These are phyloP conservation scores for Phytophthora colocasiae DNA, from an alignment of 352 stramenopile species.

Conservation along the genomic window DNA sequence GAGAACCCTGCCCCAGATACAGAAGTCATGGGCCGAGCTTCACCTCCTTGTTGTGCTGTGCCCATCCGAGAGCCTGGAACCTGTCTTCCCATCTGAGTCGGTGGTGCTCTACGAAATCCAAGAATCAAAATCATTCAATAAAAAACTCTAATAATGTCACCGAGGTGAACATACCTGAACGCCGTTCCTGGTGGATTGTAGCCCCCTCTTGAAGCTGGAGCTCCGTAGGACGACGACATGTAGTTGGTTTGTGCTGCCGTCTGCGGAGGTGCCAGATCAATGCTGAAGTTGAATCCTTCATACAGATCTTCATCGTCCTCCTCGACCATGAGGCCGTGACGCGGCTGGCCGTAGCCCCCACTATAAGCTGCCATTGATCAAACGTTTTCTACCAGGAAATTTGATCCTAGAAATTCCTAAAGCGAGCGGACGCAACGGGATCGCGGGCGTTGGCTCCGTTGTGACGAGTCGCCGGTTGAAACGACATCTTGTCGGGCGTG, in stretches of 20 bases:
- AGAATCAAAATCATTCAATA: too few relatives aligned
- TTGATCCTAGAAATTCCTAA: constrained; percentile 19
- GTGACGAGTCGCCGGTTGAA: constrained; percentile 43
- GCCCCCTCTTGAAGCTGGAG: constrained; percentile 57
- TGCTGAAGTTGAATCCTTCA: constrained; percentile 92
- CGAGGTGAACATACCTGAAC: constrained; percentile 51
- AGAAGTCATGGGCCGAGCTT: constrained; percentile 93
- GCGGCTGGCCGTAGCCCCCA: constrained; percentile 61
- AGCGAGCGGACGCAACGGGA: constrained; percentile 28
- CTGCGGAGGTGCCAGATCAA: constrained; percentile 79
- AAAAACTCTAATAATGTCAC: too few relatives aligned
- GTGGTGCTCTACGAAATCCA: constrained; percentile 49
- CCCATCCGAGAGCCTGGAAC: constrained; percentile 67
- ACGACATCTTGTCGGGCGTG: constrained; percentile 19
- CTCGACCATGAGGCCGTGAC: constrained; percentile 68
- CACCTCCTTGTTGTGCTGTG: constrained; percentile 61
- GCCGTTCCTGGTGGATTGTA: constrained; percentile 76
- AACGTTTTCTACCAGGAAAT: neutral
- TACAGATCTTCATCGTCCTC: constrained; percentile 92
- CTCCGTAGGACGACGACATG: constrained; percentile 66
- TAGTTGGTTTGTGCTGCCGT: constrained; percentile 68
- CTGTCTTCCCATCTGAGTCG: constrained; percentile 81
- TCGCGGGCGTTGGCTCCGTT: constrained; percentile 28
- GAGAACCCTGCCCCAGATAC: constrained; percentile 93
- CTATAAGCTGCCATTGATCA: constrained; percentile 46